Base-by-base conservation (phyloP, 2,329 filamentous ascomycete genomes). In the Leptographium galeiforme region DNA sequence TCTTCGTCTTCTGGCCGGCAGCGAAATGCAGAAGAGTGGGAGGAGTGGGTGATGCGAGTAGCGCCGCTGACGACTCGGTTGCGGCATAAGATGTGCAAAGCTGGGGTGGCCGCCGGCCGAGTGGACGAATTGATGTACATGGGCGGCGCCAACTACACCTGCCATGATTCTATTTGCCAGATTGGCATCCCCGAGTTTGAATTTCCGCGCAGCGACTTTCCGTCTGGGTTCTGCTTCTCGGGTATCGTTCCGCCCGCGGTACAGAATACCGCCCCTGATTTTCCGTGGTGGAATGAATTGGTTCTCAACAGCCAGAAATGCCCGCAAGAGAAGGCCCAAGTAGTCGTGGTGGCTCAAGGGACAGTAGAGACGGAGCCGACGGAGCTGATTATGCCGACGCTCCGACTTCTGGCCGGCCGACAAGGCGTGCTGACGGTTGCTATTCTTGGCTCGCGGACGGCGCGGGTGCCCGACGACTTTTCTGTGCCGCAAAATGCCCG, bases 271-370 rank as follows among this genome's bases (percentile, higher is more conserved):
- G 40, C 49, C 8, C 49, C 55, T 1, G 2, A 36, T 1, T 58
- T 57, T 36, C n/a, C 58, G 2, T 70, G 68, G 68, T 70, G 68
- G 68, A 13, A 36, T 1, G 63, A 67, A 44, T 48, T 70, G 16
- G 52, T 62, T 4, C 52, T 56, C 8, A 66, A 67, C 55, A 52
- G 55, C 5, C 47, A 53, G 6, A 25, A 11, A 1, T 12, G 59
- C 19, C 65, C 63, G 54, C 66, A 64, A 48, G 49, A 51, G 32
- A 34, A 16, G 12, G 32, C 32, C 19, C 45, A 32, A 8, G 60
- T 70, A 2, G 57, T 70, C 2, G 63, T 70, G 10, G 68, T 70
- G 18, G 63, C 68, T 0, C 68, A 71, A 54, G 68, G 68, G 5
- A 70, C 68, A 2, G 68, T 70, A 8, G 68, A 70, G 58, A 67